These are phyloP conservation scores for Cornus controversa DNA, from an alignment of 148 eudicot genomes.

Conservation along the genomic window DNA sequence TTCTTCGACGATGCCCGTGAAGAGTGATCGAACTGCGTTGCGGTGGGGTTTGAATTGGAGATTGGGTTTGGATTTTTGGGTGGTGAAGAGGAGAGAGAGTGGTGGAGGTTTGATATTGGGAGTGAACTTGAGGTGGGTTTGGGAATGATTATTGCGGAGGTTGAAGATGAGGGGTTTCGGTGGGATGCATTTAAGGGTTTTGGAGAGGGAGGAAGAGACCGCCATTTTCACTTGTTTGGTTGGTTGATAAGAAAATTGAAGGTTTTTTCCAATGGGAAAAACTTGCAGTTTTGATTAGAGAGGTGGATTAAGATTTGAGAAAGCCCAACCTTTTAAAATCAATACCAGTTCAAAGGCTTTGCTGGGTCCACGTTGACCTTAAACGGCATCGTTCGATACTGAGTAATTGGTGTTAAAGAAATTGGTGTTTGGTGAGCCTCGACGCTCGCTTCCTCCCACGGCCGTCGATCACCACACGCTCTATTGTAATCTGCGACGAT, in stretches of 20 bases:
- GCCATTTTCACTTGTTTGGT: conserved; percentile 11
- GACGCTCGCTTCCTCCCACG: no score
- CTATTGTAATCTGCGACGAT: no score
- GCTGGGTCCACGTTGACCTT: no score
- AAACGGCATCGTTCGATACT: no score
- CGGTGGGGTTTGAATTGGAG: conserved; percentile 17
- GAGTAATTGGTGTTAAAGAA: no score
- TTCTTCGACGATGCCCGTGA: conserved; percentile 95
- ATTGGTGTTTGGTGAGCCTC: no score
- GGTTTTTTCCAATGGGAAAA: no score
- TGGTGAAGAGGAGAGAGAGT: conserved; percentile 28
- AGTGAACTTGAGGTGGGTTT: conserved; percentile 24
- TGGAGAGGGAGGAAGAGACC: conserved; percentile 13
- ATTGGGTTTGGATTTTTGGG: conserved; percentile 19
- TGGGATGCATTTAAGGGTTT: conserved; percentile 23
- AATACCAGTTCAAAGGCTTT: no score
- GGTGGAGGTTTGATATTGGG: conserved; percentile 33
- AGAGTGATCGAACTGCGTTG: conserved; percentile 41
- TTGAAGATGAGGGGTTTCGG: conserved; percentile 22
- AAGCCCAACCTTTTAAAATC: not conserved
- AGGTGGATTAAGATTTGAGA: no score
- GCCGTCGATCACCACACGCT: no score
- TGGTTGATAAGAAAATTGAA: not conserved
- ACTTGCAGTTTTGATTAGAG: no score
- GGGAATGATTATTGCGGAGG: conserved; percentile 8